phyloP scores from a whole-genome alignment of 352 stramenopile genomes.

The Thalassiosira delicatula region DNA sequence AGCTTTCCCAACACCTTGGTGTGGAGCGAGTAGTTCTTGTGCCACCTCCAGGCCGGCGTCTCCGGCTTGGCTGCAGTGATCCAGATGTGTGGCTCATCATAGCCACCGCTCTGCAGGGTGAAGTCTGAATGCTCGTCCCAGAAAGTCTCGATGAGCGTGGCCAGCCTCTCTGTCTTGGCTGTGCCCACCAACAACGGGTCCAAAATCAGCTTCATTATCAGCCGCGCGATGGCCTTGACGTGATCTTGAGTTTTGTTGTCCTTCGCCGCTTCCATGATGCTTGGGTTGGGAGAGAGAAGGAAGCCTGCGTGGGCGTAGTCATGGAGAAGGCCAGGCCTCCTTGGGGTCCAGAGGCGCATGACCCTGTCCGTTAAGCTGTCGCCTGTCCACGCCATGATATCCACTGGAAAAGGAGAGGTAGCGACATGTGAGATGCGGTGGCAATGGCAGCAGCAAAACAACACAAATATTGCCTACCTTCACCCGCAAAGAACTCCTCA shows the following conservation, averaged over 20 bases:
- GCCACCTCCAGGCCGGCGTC: conserved; percentile 5
- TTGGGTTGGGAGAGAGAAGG: too few species aligned
- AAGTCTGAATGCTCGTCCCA: conserved; percentile 1
- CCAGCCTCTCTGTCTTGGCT: not conserved
- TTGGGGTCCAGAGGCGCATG: too few species aligned
- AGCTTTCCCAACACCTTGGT: too few species aligned
- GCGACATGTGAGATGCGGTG: too few species aligned
- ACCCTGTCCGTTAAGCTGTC: too few species aligned
- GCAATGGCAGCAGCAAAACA: too few species aligned
- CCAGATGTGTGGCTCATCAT: conserved; percentile 16
- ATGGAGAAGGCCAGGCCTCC: too few species aligned
- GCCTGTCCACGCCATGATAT: too few species aligned
- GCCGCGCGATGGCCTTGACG: not conserved
- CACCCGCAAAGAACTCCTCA: too few species aligned
- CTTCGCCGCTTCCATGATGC: conserved; percentile 17
- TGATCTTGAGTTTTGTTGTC: not conserved
- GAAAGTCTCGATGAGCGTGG: not conserved
- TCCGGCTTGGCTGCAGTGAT: not conserved
- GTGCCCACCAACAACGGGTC: not conserved
- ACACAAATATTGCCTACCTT: too few species aligned
- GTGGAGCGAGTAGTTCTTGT: conserved; percentile 34
- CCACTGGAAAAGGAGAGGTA: too few species aligned
- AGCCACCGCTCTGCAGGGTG: not conserved
- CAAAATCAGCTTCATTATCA: conserved; percentile 21
- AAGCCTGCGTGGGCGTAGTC: too few species aligned